Conservation (phyloP, 1,284 basidiomycete species). For the Cystobasidium slooffiae region DNA sequence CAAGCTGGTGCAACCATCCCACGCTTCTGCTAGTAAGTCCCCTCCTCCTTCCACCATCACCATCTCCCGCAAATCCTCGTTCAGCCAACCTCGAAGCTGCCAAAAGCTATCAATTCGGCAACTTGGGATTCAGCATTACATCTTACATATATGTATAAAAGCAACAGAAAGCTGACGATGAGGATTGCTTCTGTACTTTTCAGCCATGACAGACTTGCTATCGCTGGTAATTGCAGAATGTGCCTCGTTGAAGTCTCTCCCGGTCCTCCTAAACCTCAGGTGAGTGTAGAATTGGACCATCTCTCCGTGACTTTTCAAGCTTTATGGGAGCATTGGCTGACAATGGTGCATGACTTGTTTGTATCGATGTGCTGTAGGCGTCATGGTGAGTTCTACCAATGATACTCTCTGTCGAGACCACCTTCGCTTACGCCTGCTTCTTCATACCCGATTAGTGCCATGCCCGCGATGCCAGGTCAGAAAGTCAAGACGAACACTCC, state of each 20-base stretch:
- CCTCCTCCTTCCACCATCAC: conserved; percentile 1
- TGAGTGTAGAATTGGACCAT: background rate
- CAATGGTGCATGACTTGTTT: background rate
- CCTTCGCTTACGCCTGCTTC: conserved; percentile 52
- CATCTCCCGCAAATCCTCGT: background rate
- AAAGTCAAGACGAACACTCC: conserved; percentile 97
- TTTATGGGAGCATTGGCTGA: background rate
- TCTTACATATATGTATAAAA: no score
- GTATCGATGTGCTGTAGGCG: background rate
- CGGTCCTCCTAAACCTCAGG: conserved; percentile 45
- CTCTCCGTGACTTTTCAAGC: background rate
- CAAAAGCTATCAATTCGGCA: background rate
- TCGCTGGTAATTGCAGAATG: conserved; percentile 66
- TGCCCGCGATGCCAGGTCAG: conserved; percentile 94
- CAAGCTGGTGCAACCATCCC: conserved; percentile 51
- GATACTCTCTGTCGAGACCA: background rate
- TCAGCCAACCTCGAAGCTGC: conserved; percentile 19
- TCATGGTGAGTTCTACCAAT: conserved; percentile 1
- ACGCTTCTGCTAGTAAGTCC: conserved; percentile 27
- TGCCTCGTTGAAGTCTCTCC: conserved; percentile 82
- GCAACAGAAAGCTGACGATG: conserved; percentile 68
- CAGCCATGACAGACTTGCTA: conserved; percentile 15
- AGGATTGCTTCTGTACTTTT: conserved; percentile 53
- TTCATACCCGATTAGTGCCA: conserved; percentile 67
- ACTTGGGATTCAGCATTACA: no score